Evolutionary conservation across 2,329 filamentous ascomycete genomes (phyloP).

Genomic region (Didymosphaeria variabile): DNA sequence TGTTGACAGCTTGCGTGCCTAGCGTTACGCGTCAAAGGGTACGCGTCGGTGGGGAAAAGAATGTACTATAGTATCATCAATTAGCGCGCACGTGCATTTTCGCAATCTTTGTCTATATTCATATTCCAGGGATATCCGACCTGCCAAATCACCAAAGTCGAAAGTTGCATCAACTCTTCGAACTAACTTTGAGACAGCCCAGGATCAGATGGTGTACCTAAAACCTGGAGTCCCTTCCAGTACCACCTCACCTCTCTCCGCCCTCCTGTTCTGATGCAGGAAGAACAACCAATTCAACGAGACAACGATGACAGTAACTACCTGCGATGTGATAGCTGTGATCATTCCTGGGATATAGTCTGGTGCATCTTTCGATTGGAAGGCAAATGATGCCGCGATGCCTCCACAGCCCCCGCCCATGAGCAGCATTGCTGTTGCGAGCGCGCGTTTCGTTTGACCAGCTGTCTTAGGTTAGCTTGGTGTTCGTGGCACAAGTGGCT

Average conservation of each 20-base stretch:
- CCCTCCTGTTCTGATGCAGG: slow-evolving; percentile 20
- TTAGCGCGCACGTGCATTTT: background rate
- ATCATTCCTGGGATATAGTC: slow-evolving; percentile 22
- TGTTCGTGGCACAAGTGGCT: background rate
- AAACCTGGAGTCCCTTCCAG: slow-evolving; percentile 20
- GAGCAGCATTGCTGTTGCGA: slow-evolving; percentile 23
- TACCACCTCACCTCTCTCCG: slow-evolving; percentile 19
- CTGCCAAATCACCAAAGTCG: background rate
- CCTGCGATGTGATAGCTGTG: slow-evolving; percentile 22
- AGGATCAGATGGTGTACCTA: slow-evolving; percentile 19
- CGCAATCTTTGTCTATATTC: background rate
- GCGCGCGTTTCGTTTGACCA: slow-evolving; percentile 24
- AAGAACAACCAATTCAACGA: slow-evolving; percentile 19
- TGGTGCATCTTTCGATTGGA: slow-evolving; percentile 24
- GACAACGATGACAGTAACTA: slow-evolving; percentile 18
- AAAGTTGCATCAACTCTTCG: too few relatives aligned
- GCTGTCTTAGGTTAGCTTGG: slow-evolving; percentile 13
- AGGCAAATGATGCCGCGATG: slow-evolving; percentile 22
- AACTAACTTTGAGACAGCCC: too few relatives aligned
- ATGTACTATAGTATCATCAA: background rate
- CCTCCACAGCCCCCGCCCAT: slow-evolving; percentile 25
- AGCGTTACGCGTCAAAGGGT: background rate
- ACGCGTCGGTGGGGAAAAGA: background rate
- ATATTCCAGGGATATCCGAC: background rate
- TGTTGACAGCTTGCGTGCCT: slow-evolving; percentile 6